Conservation (phyloP, 441 rosid species). For the Erysimum cheiri region DNA sequence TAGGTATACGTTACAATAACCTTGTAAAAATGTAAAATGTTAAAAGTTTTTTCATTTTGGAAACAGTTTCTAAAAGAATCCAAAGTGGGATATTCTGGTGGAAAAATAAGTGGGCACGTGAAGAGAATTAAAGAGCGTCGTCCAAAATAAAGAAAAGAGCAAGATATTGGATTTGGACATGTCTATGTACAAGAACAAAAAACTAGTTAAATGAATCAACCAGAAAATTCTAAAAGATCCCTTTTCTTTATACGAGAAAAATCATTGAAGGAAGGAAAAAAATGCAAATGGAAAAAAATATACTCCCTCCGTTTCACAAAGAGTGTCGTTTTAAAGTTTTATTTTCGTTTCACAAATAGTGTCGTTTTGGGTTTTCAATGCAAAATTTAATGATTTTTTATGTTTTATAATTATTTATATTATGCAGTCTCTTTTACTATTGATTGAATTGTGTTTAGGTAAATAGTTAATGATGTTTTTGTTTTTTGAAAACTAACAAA, state of each 20-base stretch:
- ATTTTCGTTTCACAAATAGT: too few species aligned
- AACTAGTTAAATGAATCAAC: constrained; percentile 5
- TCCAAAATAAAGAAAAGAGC: constrained; percentile 19
- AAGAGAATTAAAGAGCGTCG: constrained; percentile 4
- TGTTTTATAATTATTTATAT: too few species aligned
- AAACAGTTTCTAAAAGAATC: background rate
- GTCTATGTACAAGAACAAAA: constrained; percentile 25
- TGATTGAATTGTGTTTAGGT: too few species aligned
- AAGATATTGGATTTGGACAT: constrained; percentile 29
- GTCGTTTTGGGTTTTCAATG: too few species aligned
- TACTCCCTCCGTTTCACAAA: too few species aligned
- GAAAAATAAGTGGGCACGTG: constrained; percentile 23
- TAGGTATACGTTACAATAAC: background rate
- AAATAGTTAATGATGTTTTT: too few species aligned
- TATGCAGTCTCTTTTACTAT: too few species aligned
- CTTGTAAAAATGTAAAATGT: too few species aligned
- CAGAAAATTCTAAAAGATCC: constrained; percentile 28
- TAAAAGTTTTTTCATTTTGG: too few species aligned
- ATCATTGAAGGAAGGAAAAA: background rate
- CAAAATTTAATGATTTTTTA: too few species aligned
- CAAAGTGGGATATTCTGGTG: background rate
- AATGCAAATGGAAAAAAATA: background rate
- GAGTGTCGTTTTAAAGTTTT: too few species aligned
- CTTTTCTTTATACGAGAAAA: constrained; percentile 27
- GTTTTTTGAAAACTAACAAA: too few species aligned